Evolutionary conservation across 768 basidiomycete species (phyloP), one percentile per base, ranked within the genome.

Genomic region (Auricularia sp.): DNA sequence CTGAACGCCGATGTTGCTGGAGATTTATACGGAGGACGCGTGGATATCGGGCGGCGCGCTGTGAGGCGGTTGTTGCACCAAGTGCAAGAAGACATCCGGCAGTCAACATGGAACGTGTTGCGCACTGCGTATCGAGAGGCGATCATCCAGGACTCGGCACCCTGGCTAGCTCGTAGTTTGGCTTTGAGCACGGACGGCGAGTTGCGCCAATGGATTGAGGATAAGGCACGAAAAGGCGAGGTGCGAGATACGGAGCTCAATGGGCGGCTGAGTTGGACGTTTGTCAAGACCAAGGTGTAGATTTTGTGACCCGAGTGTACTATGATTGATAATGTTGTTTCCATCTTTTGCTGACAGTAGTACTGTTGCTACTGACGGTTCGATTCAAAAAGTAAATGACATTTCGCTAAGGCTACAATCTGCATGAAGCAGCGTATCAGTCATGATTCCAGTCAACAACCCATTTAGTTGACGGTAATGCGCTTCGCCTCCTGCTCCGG

Each of bases 401-500:
- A 42, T 42, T 42, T 14, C 13, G 39, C 39, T 42, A 42, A 14
- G 8, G 39, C 7, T 42, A 42, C 39, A 42, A 42, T 42, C 13
- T 3, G 29, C 29, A 3, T 29, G 29, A 29, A 29, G 29, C 29
- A 29, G 29, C 29, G 29, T 29, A 29, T 2, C 29, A 29, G 1
- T 29, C 29, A 29, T 29, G 29, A 29, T 42, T 8, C 39, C 7
- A 7, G 8, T 8, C 39, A 42, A 42, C 7, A 42, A 42, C 39
- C 39, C 39, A 42, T 42, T 18, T 21, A 51, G 47, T 51, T 51
- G 10, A 51, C 47, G 47, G 47, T 3, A 3, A 51, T 51, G 47
- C 47, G 47, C 21, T 51, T 51, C 10, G 47, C 47, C 47, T 51
- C 47, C 47, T 51, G 59, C 65, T 74, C 74, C 16, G 78, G 71